Evolutionary conservation across 495 filamentous ascomycete genomes (phyloP), one percentile per base, ranked within the genome.

Genomic region (Neurospora pannonica): DNA sequence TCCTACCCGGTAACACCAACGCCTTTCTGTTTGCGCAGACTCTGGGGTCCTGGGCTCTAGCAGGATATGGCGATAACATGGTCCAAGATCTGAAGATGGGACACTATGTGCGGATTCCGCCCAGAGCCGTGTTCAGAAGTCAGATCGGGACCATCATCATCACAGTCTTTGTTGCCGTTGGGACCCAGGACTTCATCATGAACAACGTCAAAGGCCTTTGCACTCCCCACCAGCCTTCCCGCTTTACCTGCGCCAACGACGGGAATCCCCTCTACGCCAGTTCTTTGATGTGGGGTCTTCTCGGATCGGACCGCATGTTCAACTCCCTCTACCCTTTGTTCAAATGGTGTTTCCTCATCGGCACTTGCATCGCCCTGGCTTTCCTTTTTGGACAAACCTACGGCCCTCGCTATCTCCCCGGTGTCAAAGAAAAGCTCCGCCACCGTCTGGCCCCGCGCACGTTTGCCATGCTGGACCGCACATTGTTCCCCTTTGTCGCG

Each of bases 331-430:
- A 82, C 74, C 81, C 82, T n/a, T 71, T 82, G 38, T 78, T 84
- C 73, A 82, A 82, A 74, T 84, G 81, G 81, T 84, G 81, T 38
- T 84, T 84, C 77, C 76, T 84, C 28, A 82, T 84, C 46, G 82
- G 82, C 11, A 67, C 74, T n/a, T 76, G 62, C 69, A 77, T 84
- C 38, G 79, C 82, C 38, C 5, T 81, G 7, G 40, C 81, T 15
- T 81, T 81, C 36, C 77, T 81, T 0, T 71, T 74, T 48, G 78
- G 78, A 4, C 81, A 82, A 73, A 75, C 76, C 10, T 70, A 62
- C 38, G 82, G 82, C 11, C 81, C 80, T 1, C 79, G 78, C 34
- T 80, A 82, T 38, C 76, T 82, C 43, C 82, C 82, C 3, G 70
- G 74, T 0, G 74, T 81, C 24, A 70, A 70, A 34, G 82, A 83